These are phyloP conservation scores for Mycena crocata DNA, from an alignment of 768 basidiomycete genomes.

Conservation along the genomic window DNA sequence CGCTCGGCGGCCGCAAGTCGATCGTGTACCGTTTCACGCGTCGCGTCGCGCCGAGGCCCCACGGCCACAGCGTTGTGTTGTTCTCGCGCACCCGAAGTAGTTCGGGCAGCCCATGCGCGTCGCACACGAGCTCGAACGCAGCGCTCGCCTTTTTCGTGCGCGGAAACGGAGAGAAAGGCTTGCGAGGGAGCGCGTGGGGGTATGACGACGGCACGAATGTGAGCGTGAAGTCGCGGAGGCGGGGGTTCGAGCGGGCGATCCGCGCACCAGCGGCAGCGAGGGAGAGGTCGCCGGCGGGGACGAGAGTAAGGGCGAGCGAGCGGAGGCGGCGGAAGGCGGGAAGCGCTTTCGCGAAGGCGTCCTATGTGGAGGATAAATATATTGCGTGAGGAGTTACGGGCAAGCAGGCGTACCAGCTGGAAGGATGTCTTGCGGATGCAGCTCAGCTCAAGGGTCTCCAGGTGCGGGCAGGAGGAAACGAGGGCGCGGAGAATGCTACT, in stretches of 20 bases:
- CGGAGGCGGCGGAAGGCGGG: constrained; percentile 73
- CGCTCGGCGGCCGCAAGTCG: constrained; percentile 54
- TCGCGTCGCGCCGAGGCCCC: constrained; percentile 55
- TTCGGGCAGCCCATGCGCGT: constrained; percentile 73
- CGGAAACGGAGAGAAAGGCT: constrained; percentile 55
- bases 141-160: constrained; percentile 61
- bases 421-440: constrained; percentile 79
- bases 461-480: constrained; percentile 71
- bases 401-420: constrained; percentile 64
- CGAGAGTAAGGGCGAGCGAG: constrained; percentile 70
- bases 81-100: constrained; percentile 64
- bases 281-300: constrained; percentile 72
- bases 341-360: constrained; percentile 71
- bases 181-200: constrained; percentile 61
- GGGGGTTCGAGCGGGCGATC: constrained; percentile 75
- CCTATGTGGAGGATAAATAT: constrained; percentile 47
- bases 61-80: constrained; percentile 59
- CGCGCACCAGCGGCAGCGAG: constrained; percentile 62
- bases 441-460: constrained; percentile 72
- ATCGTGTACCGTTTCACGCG: constrained; percentile 51
- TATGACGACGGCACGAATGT: constrained; percentile 70
- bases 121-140: constrained; percentile 66
- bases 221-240: constrained; percentile 71
- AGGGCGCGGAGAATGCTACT: constrained; percentile 76
- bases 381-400: background rate